Evolutionary conservation across 2,329 filamentous ascomycete species (phyloP).

Genomic region (Epichloe festucae): DNA sequence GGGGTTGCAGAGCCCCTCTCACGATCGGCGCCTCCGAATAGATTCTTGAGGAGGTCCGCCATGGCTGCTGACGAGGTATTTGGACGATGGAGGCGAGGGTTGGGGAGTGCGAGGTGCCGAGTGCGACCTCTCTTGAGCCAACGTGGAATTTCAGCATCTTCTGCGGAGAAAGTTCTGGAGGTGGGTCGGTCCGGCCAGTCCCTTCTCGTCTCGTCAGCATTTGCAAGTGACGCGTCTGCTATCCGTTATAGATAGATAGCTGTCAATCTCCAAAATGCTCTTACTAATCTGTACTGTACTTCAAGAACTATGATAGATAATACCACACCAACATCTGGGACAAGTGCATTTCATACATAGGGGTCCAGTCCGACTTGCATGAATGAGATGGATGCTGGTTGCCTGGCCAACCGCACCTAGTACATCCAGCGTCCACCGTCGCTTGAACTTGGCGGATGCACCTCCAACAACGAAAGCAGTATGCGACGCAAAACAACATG

Average conservation of each 20-base stretch:
- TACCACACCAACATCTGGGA: no score
- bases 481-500: slow-evolving; percentile 23
- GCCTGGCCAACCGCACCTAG: slow-evolving; percentile 6
- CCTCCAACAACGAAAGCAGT: neutral
- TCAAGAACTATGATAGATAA: no score
- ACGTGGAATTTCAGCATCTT: slow-evolving; percentile 6
- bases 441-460: neutral
- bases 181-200: neutral
- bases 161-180: neutral
- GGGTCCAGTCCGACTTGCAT: no score
- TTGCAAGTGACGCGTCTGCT: no score
- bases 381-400: neutral
- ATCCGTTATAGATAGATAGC: no score
- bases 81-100: slow-evolving; percentile 4
- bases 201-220: no score
- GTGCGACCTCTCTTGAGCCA: slow-evolving; percentile 6
- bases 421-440: no score
- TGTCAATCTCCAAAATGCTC: no score
- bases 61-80: slow-evolving; percentile 24
- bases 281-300: no score
- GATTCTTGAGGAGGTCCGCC: slow-evolving; percentile 50
- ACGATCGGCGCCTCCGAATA: slow-evolving; percentile 56
- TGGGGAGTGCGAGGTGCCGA: slow-evolving; percentile 5
- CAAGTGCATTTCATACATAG: no score
- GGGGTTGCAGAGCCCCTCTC: slow-evolving; percentile 27